Base-by-base conservation (phyloP, 2,329 filamentous ascomycete species). In the Neoarthrinium moseri region DNA sequence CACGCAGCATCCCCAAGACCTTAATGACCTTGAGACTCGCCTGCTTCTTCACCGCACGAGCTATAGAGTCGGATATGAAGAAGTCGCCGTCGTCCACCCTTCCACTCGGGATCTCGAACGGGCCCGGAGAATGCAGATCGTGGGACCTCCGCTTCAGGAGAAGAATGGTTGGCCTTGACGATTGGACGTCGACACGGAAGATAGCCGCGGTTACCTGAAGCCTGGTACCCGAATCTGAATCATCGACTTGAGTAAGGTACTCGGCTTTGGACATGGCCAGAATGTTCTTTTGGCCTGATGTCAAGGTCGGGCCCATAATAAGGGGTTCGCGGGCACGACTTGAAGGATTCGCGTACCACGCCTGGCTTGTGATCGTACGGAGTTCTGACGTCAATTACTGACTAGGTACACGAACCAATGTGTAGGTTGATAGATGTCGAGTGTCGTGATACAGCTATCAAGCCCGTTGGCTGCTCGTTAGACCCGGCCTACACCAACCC, bases 181-280 rank as follows among this genome's bases (percentile, higher is more conserved):
- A 56, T 38, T 52, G 40, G 3, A 48, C 40, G 40, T 63, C 57
- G 36, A 57, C 53, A 29, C 54, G 58, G 43, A 61, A 59, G 44
- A 63, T 54, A 49, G 57, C 61, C 10, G 56, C 55, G 32, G 58
- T 57, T 0, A 61, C 54, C 17, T 48, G 52, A 1, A 63, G 50
- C 43, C 47, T 54, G 32, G 56, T 51, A 4, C 45, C 45, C 29
- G 49, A 40, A 34, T 49, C 36, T 26, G 30, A 15, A 34, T 45
- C 29, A 21, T 34, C 40, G 40, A 50, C 52, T 15, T 46, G 49
- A 36, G 37, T 46, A n/a, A 61, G 48, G 45, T 54, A 63, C 46
- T 58, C 51, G 18, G 51, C 51, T n/a, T 57, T 55, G 18, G 59
- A 62, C 60, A 63, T 63, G 43, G 60, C 58, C 8, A 62, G 50